Percentiles rank a stretch among this genome's conserved stretches.
Conservation (phyloP, 2,329 filamentous ascomycete species). For the Leptographium galeiforme region DNA sequence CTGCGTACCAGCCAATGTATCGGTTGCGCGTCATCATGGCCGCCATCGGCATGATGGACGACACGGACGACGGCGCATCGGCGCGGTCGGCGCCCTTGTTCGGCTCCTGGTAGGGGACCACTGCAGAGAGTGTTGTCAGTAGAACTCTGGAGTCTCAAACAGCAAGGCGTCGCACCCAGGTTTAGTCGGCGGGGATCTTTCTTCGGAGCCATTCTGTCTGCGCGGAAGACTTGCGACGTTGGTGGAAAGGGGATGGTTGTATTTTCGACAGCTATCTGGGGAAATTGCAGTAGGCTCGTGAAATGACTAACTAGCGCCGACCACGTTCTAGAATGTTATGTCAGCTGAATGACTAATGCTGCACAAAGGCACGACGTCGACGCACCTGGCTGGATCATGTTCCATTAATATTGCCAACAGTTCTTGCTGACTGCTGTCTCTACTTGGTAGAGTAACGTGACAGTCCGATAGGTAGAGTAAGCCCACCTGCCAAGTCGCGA, state of each 20-base stretch:
- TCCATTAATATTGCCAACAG: no score
- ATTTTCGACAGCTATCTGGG: no score
- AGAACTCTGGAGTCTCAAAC: background rate
- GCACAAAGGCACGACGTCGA: background rate
- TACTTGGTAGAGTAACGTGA: no score
- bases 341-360: background rate
- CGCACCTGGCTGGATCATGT: no score
- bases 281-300: background rate
- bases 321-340: no score
- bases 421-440: no score
- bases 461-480: no score
- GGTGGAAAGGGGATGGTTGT: background rate
- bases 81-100: slow-evolving; percentile 45
- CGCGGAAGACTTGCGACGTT: background rate
- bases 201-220: slow-evolving; percentile 7
- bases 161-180: slow-evolving; percentile 5
- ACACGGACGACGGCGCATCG: slow-evolving; percentile 59
- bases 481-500: no score
- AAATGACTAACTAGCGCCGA: no score
- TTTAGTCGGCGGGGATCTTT: slow-evolving; percentile 11
- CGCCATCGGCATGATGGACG: slow-evolving; percentile 83
- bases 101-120: slow-evolving; percentile 78
- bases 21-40: slow-evolving; percentile 90
- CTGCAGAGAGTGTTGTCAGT: slow-evolving; percentile 30
- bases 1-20: slow-evolving; percentile 50